These are phyloP conservation scores for Ophiostoma himal-ulmi DNA, from an alignment of 2,329 filamentous ascomycete species.

Conservation along the genomic window DNA sequence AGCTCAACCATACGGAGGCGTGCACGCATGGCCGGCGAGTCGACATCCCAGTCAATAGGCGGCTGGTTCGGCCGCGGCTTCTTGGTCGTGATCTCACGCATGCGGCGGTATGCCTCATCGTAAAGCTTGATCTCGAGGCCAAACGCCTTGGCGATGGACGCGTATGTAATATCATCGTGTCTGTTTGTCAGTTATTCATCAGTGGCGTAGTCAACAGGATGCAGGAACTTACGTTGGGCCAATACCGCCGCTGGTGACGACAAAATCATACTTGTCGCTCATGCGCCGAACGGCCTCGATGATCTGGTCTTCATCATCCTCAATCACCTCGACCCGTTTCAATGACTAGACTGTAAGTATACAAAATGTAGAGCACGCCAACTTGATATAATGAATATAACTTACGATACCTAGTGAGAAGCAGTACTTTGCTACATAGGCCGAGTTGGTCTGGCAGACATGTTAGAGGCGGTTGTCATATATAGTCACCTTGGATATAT, in stretches of 20 bases:
- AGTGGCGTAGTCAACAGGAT: too few relatives aligned
- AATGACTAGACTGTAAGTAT: constrained; percentile 35
- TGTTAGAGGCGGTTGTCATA: neutral
- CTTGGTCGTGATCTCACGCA: constrained; percentile 64
- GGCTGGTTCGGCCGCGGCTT: constrained; percentile 65
- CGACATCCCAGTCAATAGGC: constrained; percentile 77
- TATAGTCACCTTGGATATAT: neutral
- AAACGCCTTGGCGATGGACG: constrained; percentile 89
- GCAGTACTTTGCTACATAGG: constrained; percentile 60
- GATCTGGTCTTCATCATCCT: constrained; percentile 87
- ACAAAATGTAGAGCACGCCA: neutral
- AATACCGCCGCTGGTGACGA: constrained; percentile 90
- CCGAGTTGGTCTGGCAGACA: constrained; percentile 52
- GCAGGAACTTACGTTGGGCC: constrained; percentile 70
- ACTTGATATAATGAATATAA: neutral
- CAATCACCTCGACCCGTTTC: constrained; percentile 86
- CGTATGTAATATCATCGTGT: constrained; percentile 96
- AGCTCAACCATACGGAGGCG: constrained; percentile 88
- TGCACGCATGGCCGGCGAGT: constrained; percentile 70
- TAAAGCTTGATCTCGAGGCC: constrained; percentile 69
- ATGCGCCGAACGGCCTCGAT: constrained; percentile 80
- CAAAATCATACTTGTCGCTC: constrained; percentile 85
- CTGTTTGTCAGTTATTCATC: constrained; percentile 39
- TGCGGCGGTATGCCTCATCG: constrained; percentile 67
- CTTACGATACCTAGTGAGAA: constrained; percentile 56